A percentile compares a stretch with the other conserved stretches of the same genome.
These are phyloP conservation scores for Actinomucor elegans DNA, from an alignment of 371 early-diverging fungal species.

Conservation along the genomic window DNA sequence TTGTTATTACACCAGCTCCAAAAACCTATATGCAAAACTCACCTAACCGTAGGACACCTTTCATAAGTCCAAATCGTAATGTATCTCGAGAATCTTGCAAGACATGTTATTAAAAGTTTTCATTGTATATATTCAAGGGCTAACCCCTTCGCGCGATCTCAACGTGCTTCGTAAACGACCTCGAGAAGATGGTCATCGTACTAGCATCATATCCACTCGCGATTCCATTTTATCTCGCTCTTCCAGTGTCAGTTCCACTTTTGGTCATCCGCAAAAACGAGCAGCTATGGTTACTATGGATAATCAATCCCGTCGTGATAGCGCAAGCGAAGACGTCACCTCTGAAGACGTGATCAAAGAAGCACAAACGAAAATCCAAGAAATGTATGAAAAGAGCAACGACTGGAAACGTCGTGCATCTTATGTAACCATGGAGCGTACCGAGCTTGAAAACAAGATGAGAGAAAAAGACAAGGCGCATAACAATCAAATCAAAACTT, in stretches of 20 bases:
- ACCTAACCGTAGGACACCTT: too few relatives aligned
- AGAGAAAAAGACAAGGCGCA: neutral
- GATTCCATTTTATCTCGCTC: conserved; percentile 5
- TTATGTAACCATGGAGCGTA: neutral
- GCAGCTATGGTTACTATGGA: neutral
- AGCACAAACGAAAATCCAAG: conserved; percentile 7
- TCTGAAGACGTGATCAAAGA: conserved; percentile 15
- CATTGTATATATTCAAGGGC: too few relatives aligned
- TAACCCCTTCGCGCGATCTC: conserved; percentile 1
- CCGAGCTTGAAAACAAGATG: conserved; percentile 16
- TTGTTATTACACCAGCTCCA: too few relatives aligned
- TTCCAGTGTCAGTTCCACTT: neutral
- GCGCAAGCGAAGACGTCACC: neutral
- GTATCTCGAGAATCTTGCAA: too few relatives aligned
- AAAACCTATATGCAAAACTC: too few relatives aligned
- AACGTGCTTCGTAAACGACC: neutral
- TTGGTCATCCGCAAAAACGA: neutral
- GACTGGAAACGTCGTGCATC: conserved; percentile 10
- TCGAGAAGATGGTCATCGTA: neutral
- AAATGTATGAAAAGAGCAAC: conserved; percentile 1
- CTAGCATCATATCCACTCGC: conserved; percentile 2
- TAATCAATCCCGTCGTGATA: neutral
- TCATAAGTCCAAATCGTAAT: too few relatives aligned
- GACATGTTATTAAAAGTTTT: too few relatives aligned
- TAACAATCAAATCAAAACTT: neutral